Conservation (phyloP, 2,329 filamentous ascomycete genomes). For the Verticillium dahliae region DNA sequence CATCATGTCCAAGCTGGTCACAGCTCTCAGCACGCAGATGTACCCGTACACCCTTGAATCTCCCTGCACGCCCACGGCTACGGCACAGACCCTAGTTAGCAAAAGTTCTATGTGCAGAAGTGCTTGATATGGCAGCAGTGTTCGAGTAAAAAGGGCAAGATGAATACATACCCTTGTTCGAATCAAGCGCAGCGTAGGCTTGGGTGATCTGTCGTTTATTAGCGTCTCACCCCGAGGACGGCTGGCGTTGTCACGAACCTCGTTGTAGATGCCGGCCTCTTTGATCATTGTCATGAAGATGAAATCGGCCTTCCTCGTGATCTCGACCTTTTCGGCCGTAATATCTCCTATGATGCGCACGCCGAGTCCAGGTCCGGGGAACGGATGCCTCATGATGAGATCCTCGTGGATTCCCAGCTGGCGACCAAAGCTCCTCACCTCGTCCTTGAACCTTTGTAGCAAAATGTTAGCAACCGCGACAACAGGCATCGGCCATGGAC, state of each 20-base stretch:
- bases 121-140: not conserved
- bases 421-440: slow-evolving; percentile 21
- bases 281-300: slow-evolving; percentile 75
- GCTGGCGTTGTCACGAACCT: slow-evolving; percentile 27
- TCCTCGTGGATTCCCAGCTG: slow-evolving; percentile 24
- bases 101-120: not conserved
- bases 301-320: slow-evolving; percentile 68
- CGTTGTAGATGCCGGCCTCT: slow-evolving; percentile 63
- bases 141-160: not conserved
- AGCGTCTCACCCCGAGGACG: not conserved
- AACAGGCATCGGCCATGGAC: slow-evolving; percentile 17
- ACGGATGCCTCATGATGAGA: slow-evolving; percentile 70
- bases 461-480: not conserved
- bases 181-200: slow-evolving; percentile 39
- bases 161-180: slow-evolving; percentile 23
- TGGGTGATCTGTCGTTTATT: slow-evolving; percentile 30
- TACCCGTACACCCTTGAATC: slow-evolving; percentile 23
- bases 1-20: slow-evolving; percentile 43
- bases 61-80: slow-evolving; percentile 28
- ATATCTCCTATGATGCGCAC: slow-evolving; percentile 82
- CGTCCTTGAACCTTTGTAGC: slow-evolving; percentile 8
- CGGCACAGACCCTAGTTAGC: not conserved
- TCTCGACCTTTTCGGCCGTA: slow-evolving; percentile 70
- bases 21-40: slow-evolving; percentile 34
- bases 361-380: slow-evolving; percentile 63